Evolutionary conservation across 2,329 filamentous ascomycete species (phyloP).

Genomic region (Pezicula radicicola): DNA sequence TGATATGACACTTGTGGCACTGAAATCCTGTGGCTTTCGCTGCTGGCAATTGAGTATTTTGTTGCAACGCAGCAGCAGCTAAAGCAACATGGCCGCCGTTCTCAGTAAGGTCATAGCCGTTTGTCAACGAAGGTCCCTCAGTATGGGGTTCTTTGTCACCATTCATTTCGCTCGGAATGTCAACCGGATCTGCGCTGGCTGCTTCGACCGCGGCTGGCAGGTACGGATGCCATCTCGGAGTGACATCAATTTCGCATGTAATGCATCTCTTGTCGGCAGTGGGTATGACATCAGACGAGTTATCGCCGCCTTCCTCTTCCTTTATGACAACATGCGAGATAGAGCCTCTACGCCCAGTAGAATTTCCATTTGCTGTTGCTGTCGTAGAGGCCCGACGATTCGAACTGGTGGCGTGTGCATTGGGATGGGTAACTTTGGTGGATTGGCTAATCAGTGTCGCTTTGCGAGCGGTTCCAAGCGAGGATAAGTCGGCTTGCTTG

Average conservation of each 20-base stretch:
- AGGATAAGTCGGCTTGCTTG: conserved; percentile 88
- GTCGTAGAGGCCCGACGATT: conserved; percentile 57
- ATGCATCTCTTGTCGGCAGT: conserved; percentile 52
- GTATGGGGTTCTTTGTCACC: conserved; percentile 6
- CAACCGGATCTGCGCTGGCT: background rate
- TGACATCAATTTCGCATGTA: conserved; percentile 66
- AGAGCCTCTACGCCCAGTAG: conserved; percentile 17
- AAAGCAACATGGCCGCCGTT: conserved; percentile 23
- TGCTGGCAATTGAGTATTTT: conserved; percentile 18
- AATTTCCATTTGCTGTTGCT: conserved; percentile 28
- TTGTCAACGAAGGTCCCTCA: conserved; percentile 7
- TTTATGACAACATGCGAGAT: conserved; percentile 19
- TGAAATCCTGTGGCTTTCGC: conserved; percentile 50
- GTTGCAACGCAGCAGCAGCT: conserved; percentile 28
- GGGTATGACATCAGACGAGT: background rate
- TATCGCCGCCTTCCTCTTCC: conserved; percentile 18
- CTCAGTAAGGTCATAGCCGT: conserved; percentile 10
- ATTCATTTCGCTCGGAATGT: conserved; percentile 5
- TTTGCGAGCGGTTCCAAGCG: conserved; percentile 91
- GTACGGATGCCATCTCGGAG: conserved; percentile 66
- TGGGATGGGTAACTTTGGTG: conserved; percentile 26
- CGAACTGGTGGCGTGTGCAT: conserved; percentile 26
- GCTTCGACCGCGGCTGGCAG: conserved; percentile 6
- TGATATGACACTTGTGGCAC: conserved; percentile 70
- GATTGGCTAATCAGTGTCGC: conserved; percentile 58